Conservation (phyloP, 768 basidiomycete species). For the Lactifluus hygrophoroides region DNA sequence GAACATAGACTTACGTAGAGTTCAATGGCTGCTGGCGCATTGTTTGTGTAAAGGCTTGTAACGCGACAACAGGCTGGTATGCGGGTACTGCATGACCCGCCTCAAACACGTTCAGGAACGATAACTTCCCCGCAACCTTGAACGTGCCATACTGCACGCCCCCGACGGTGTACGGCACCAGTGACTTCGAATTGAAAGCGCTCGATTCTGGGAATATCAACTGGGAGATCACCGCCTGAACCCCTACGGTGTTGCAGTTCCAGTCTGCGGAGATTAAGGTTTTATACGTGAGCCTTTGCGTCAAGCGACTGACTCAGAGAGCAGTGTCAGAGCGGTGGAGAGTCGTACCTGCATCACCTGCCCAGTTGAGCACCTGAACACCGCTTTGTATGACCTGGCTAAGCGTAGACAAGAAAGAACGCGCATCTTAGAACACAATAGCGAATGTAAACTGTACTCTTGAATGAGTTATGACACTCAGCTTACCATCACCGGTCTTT, state of each 20-base stretch:
- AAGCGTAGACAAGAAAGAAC: not conserved
- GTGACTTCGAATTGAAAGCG: conserved; percentile 32
- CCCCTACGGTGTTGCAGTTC: conserved; percentile 38
- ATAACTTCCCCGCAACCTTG: conserved; percentile 41
- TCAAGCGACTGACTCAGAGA: not conserved
- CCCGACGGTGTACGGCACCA: conserved; percentile 36
- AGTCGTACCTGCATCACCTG: conserved; percentile 30
- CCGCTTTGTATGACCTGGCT: not conserved
- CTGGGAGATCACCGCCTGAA: conserved; percentile 40
- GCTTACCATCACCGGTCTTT: conserved; percentile 40
- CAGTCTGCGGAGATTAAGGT: conserved; percentile 34
- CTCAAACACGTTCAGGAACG: conserved; percentile 38
- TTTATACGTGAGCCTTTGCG: conserved; percentile 32
- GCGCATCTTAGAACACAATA: conserved; percentile 24
- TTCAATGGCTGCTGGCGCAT: conserved; percentile 4
- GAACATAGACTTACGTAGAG: conserved; percentile 9
- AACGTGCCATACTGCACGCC: conserved; percentile 37
- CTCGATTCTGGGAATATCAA: conserved; percentile 30
- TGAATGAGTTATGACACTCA: conserved; percentile 2
- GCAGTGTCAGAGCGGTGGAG: not conserved
- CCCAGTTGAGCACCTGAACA: conserved; percentile 42
- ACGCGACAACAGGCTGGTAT: conserved; percentile 7
- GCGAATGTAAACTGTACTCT: conserved; percentile 10
- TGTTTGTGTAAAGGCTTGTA: conserved; percentile 18
- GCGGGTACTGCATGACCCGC: conserved; percentile 28